phyloP scores from a whole-genome alignment of 2,329 filamentous ascomycete genomes.

The Orbilia oligospora region DNA sequence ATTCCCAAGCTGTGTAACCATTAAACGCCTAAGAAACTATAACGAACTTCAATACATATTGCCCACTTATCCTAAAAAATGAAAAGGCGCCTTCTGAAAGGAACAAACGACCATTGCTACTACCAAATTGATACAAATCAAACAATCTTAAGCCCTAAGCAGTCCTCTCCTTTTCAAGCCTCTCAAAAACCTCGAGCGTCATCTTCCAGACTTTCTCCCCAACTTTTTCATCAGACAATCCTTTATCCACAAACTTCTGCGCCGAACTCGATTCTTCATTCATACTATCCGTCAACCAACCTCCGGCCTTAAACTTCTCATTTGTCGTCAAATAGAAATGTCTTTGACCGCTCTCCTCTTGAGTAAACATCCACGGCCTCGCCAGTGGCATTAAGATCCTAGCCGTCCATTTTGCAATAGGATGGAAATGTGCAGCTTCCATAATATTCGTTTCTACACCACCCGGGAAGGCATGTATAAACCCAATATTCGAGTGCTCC shows the following conservation, averaged over 20 bases:
- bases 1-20: slow-evolving; percentile 16
- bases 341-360: slow-evolving; percentile 61
- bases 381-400: slow-evolving; percentile 62
- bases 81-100: not conserved
- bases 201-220: slow-evolving; percentile 61
- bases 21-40: slow-evolving; percentile 2
- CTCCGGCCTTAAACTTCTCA: slow-evolving; percentile 62
- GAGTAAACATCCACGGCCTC: slow-evolving; percentile 44
- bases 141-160: slow-evolving; percentile 16
- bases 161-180: slow-evolving; percentile 46
- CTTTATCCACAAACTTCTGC: slow-evolving; percentile 29
- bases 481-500: slow-evolving; percentile 64
- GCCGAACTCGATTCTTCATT: slow-evolving; percentile 53
- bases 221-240: slow-evolving; percentile 49
- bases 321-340: slow-evolving; percentile 61
- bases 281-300: slow-evolving; percentile 61
- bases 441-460: slow-evolving; percentile 66
- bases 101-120: not conserved
- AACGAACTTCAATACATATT: not conserved
- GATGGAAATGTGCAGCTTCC: slow-evolving; percentile 64
- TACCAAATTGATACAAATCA: not conserved
- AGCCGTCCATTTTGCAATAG: slow-evolving; percentile 63
- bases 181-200: slow-evolving; percentile 56
- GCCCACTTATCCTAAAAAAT: no score
- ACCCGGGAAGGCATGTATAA: slow-evolving; percentile 68